A percentile compares a stretch with the other conserved stretches of the same genome.
These are phyloP conservation scores for Musa beccarii DNA, from an alignment of 176 grass and related monocot genomes.

Conservation along the genomic window DNA sequence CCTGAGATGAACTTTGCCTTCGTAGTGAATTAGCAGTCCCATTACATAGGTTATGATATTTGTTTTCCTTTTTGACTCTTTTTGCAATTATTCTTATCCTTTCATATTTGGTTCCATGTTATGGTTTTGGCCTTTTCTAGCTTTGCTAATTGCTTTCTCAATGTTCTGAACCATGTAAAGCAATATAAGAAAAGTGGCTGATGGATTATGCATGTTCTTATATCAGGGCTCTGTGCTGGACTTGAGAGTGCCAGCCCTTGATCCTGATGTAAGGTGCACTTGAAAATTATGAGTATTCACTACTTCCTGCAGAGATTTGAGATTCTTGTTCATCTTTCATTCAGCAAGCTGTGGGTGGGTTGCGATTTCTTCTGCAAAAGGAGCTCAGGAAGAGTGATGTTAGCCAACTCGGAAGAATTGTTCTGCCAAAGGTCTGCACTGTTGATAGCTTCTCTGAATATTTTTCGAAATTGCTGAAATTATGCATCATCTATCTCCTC, in stretches of 20 bases:
- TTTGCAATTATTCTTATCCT: too few species aligned
- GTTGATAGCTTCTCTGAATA: too few species aligned
- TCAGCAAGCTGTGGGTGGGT: constrained; percentile 53
- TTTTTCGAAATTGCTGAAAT: too few species aligned
- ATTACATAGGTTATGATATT: too few species aligned
- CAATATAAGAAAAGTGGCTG: background rate
- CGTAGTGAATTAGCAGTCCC: too few species aligned
- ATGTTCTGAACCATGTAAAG: background rate
- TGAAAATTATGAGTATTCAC: background rate
- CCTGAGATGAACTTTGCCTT: too few species aligned
- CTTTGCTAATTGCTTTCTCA: background rate
- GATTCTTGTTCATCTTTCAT: constrained; percentile 11
- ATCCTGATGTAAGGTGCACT: constrained; percentile 66
- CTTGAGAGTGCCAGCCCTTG: constrained; percentile 50
- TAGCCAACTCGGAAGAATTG: constrained; percentile 75
- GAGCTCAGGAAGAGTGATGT: constrained; percentile 83
- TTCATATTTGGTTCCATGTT: too few species aligned
- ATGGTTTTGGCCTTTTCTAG: background rate
- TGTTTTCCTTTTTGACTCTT: too few species aligned
- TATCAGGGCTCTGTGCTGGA: constrained; percentile 55
- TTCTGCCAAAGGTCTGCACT: constrained; percentile 76
- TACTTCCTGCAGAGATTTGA: constrained; percentile 10
- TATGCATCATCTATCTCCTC: background rate
- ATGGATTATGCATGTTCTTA: constrained; percentile 1
- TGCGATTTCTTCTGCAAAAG: constrained; percentile 80